Evolutionary conservation across 169 alveolate species (phyloP), one percentile per base, ranked within the genome.

Genomic region (Eimeria falciformis): DNA sequence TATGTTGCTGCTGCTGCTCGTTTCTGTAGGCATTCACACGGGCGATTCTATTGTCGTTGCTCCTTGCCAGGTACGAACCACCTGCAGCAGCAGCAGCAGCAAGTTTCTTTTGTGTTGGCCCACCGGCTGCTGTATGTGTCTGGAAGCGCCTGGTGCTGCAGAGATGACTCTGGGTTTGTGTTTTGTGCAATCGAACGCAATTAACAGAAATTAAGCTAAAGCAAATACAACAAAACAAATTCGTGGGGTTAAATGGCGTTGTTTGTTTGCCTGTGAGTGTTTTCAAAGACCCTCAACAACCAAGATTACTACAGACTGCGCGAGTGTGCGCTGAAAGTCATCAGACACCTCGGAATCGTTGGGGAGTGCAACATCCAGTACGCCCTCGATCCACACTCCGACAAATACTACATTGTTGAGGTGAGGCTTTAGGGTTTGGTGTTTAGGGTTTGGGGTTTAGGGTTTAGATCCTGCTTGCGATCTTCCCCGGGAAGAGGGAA

Each of bases 41-140:
- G 98, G 98, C 18, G 98, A 97, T 77, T 96, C 98, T 93, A 96
- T 97, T 58, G 98, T 97, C 66, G 97, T 97, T 21, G 98, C 98
- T 25, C 98, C 98, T 27, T 97, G 98, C 1, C 92, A 86, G 92
- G 92, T 86, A 46, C 23, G n/a, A n/a, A n/a, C n/a, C n/a, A n/a
- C n/a, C n/a, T n/a, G n/a, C n/a, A n/a, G n/a, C n/a, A n/a, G n/a
- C n/a, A n/a, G n/a, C n/a, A n/a, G n/a, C n/a, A n/a, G n/a, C n/a
- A n/a, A n/a, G n/a, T n/a, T n/a, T n/a, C n/a, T n/a, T n/a, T n/a
- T n/a, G n/a, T n/a, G n/a, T n/a, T n/a, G n/a, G n/a, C n/a, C n/a
- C n/a, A n/a, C n/a, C n/a, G n/a, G n/a, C n/a, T n/a, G n/a, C n/a
- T n/a, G n/a, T n/a, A n/a, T n/a, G n/a, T n/a, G n/a, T n/a, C n/a